Base-by-base conservation (phyloP, 2,329 filamentous ascomycete species). In the Trichoderma hamatum region DNA sequence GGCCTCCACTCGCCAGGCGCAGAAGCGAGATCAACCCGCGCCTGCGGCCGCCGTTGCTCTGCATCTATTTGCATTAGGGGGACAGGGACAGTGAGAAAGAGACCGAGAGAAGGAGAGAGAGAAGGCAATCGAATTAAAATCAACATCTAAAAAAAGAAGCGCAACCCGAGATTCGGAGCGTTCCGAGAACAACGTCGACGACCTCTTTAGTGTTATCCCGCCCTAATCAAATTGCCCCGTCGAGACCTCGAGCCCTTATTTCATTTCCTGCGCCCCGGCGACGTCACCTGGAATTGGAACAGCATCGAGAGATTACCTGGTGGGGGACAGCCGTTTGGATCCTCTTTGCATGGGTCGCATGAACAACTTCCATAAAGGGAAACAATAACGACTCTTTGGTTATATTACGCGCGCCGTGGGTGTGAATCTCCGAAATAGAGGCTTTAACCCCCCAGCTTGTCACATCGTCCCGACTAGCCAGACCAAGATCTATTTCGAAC, bases 351-450 rank as follows among this genome's bases (percentile, higher is more conserved):
- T 58, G 63, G 63, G 55, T 66, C 36, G 49, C 63, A 66, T 66
- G 63, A 66, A 66, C 54, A 66, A 30, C 63, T 66, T 39, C 63
- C 63, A 46, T 66, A 66, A 66, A 54, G 63, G 63, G 63, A 66
- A 66, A 30, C 28, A 54, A 66, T 51, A 66, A 58, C 54, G 28
- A 46, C 36, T 34, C 24, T 24, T 54, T 34, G 16, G 39, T 66
- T 66, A 58, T 46, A 66, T 66, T 66, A 58, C 63, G 39, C 54
- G 52, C 52, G 28, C 39, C 39, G 39, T 28, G 13, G 28, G 14
- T 58, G 54, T 58, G 30, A 34, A 55, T 49, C 54, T 59, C 28
- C 39, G 24, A 34, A 58, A 14, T n/a, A 7, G 19, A 59, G 39
- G 26, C 21, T 59, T 28, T 39, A 64, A 43, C 16, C 51, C 52